Percentiles rank a stretch among this genome's conserved stretches.
These are phyloP conservation scores for Hyaloscypha variabilis DNA, from an alignment of 495 filamentous ascomycete species.

Conservation along the genomic window DNA sequence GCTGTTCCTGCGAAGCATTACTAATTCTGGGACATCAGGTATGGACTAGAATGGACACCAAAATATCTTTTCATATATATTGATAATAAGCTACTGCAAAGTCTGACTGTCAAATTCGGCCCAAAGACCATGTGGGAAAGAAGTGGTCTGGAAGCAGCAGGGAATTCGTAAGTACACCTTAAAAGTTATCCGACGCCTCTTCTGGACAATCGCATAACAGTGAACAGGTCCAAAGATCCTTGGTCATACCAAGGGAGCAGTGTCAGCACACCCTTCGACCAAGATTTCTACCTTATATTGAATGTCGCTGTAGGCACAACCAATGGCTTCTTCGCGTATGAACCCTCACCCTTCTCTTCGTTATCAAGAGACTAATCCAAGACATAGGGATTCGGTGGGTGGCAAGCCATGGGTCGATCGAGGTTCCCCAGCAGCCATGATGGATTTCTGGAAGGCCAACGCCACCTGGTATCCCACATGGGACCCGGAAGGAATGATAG, in stretches of 20 bases:
- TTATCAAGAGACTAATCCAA: neutral
- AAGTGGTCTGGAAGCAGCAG: neutral
- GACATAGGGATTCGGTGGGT: conserved; percentile 49
- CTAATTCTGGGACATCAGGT: no score
- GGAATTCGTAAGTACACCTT: neutral
- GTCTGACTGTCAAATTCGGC: conserved; percentile 20
- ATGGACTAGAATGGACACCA: conserved; percentile 67
- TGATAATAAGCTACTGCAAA: conserved; percentile 43
- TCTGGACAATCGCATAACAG: conserved; percentile 43
- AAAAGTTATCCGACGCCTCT: neutral
- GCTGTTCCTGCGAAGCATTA: no score
- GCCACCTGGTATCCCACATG: conserved; percentile 66
- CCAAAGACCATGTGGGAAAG: conserved; percentile 54
- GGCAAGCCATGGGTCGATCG: conserved; percentile 68
- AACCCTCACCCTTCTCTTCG: neutral
- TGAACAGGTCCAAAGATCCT: conserved; percentile 46
- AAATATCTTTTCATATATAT: conserved; percentile 72
- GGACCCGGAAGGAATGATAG: conserved; percentile 52
- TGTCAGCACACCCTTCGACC: conserved; percentile 63
- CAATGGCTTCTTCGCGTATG: conserved; percentile 62
- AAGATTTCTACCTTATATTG: conserved; percentile 68
- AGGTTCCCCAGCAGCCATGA: conserved; percentile 41
- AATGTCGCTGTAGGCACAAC: conserved; percentile 67
- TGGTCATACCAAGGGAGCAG: conserved; percentile 22
- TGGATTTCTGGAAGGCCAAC: conserved; percentile 56